A percentile compares a stretch with the other conserved stretches of the same genome.
Conservation (phyloP, 1,284 basidiomycete species). For the Puccinia triticina region DNA sequence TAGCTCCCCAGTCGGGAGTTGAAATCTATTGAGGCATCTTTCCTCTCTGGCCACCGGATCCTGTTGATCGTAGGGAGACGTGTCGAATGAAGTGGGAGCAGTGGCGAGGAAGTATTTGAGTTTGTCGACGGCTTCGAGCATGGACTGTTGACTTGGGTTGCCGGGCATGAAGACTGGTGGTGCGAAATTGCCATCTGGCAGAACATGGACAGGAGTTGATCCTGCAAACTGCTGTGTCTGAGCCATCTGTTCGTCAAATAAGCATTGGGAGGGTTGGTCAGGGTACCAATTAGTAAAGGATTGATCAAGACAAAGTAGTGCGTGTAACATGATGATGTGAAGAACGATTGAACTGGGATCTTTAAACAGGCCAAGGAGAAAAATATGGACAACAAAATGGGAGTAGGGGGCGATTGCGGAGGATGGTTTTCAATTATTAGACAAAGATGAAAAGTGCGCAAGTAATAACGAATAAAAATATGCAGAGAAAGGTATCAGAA, state of each 20-base stretch:
- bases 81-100: conserved; percentile 63
- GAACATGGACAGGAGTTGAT: conserved; percentile 49
- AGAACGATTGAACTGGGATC: conserved; percentile 25
- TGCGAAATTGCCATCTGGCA: conserved; percentile 49
- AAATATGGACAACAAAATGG: conserved; percentile 11
- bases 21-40: conserved; percentile 71
- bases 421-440: conserved; percentile 7
- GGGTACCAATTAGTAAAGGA: conserved; percentile 40
- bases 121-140: conserved; percentile 64
- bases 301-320: conserved; percentile 39
- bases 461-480: conserved; percentile 25
- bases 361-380: not conserved
- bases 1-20: conserved; percentile 79
- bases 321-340: conserved; percentile 45
- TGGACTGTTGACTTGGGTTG: conserved; percentile 51
- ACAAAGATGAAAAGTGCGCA: conserved; percentile 1
- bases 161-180: conserved; percentile 50
- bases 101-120: conserved; percentile 86
- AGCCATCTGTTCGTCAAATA: conserved; percentile 44
- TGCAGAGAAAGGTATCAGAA: not conserved
- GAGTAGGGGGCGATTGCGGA: not conserved
- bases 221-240: conserved; percentile 50
- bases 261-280: conserved; percentile 17
- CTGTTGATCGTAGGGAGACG: conserved; percentile 55
- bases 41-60: conserved; percentile 55